Percentiles rank a stretch among this genome's conserved stretches.
These are phyloP conservation scores for Cryptosporidium parvum DNA, from an alignment of 169 alveolate species.

Conservation along the genomic window DNA sequence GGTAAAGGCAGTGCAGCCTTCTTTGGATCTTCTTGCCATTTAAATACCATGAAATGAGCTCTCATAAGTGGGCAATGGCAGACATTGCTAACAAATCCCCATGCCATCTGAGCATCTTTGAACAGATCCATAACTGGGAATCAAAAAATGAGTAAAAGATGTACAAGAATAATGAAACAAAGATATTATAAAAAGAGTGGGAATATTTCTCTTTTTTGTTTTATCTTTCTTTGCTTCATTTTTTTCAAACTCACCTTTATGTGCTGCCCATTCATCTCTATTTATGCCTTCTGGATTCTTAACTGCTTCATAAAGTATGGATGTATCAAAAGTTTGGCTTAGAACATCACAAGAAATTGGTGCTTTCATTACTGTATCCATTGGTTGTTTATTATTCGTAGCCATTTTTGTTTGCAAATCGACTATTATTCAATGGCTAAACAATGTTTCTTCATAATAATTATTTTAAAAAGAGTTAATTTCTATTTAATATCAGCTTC, in stretches of 20 bases:
- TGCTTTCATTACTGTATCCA: constrained; percentile 48
- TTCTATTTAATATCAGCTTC: not conserved
- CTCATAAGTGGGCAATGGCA: constrained; percentile 76
- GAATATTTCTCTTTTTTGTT: not conserved
- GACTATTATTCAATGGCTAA: not conserved
- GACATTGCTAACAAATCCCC: constrained; percentile 71
- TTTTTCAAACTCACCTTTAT: constrained; percentile 45
- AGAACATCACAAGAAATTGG: constrained; percentile 50
- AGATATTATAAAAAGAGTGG: not conserved
- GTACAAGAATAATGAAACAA: not conserved
- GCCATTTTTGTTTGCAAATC: not conserved
- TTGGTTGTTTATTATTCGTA: not conserved
- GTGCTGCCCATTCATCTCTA: constrained; percentile 67
- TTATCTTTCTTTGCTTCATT: not conserved
- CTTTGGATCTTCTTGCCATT: constrained; percentile 75
- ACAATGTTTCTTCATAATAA: not conserved
- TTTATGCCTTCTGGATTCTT: constrained; percentile 32
- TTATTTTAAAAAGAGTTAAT: too few species aligned
- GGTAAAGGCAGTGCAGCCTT: constrained; percentile 75
- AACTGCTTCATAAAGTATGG: constrained; percentile 51
- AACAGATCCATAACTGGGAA: constrained; percentile 58
- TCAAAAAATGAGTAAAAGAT: not conserved
- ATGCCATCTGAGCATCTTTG: constrained; percentile 73
- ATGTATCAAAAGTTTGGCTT: constrained; percentile 38
- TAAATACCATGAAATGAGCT: constrained; percentile 75